Evolutionary conservation across 108 stramenopile genomes (phyloP).

Genomic region (Ochromonas danica): DNA sequence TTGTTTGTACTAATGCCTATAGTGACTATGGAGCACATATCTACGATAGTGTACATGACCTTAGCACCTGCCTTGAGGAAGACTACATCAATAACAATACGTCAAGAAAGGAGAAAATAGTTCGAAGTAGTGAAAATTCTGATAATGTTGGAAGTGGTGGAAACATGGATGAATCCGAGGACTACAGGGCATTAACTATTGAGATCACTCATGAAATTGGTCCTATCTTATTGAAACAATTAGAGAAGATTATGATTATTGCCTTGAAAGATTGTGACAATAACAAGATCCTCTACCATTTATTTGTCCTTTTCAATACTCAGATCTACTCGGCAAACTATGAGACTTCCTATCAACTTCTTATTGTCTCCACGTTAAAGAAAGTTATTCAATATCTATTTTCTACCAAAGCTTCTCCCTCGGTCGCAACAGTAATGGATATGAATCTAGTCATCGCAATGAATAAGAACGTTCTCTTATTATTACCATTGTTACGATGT

Average conservation of each 20-base stretch:
- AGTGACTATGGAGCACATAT: constrained; percentile 1
- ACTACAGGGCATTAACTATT: not conserved
- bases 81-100: constrained; percentile 18
- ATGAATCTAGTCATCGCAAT: too few species aligned
- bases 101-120: not conserved
- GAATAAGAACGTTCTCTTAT: too few species aligned
- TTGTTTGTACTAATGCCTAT: constrained; percentile 25
- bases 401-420: too few species aligned
- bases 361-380: not conserved
- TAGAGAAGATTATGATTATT: not conserved
- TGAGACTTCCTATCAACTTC: not conserved
- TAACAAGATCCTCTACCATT: too few species aligned
- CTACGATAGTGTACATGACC: not conserved
- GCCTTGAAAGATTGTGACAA: not conserved
- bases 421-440: too few species aligned
- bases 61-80: not conserved
- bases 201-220: not conserved
- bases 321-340: not conserved
- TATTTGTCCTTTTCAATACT: not conserved
- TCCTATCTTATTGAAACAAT: not conserved
- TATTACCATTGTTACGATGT: too few species aligned
- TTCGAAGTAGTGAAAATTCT: not conserved
- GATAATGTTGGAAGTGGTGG: not conserved
- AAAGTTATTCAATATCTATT: too few species aligned
- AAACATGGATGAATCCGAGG: not conserved